phyloP scores from a whole-genome alignment of 2,329 filamentous ascomycete genomes.

The Pseudopithomyces chartarum region DNA sequence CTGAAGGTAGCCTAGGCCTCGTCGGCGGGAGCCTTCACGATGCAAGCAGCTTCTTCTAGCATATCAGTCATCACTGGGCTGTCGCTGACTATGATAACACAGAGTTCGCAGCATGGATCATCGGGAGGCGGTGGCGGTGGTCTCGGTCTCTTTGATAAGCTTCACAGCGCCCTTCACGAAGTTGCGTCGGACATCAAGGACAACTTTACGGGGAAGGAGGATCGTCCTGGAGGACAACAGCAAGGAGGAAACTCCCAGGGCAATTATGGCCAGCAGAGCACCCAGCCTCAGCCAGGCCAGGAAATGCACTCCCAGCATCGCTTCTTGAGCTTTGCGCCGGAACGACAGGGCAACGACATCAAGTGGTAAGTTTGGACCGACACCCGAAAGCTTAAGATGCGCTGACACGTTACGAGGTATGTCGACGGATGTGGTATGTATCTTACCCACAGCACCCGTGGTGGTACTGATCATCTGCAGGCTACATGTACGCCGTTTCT shows the following conservation, averaged over 20 bases:
- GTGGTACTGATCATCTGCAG: conserved; percentile 14
- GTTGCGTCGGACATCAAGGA: conserved; percentile 58
- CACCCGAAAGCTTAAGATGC: background rate
- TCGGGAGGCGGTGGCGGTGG: conserved; percentile 41
- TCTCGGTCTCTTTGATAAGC: conserved; percentile 59
- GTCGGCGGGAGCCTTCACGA: background rate
- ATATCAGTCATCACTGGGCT: too few relatives aligned
- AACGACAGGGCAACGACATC: conserved; percentile 70
- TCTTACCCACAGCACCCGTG: background rate
- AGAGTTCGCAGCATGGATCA: conserved; percentile 32
- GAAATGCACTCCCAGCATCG: conserved; percentile 54
- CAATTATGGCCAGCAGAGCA: conserved; percentile 20
- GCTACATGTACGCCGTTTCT: conserved; percentile 83
- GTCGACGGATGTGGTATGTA: conserved; percentile 8
- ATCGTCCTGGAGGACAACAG: conserved; percentile 52
- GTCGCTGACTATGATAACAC: background rate
- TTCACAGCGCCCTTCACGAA: conserved; percentile 58
- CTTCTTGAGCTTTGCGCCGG: conserved; percentile 71
- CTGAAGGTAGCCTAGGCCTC: background rate
- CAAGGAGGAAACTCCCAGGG: conserved; percentile 26
- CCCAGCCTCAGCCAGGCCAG: conserved; percentile 34
- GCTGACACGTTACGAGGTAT: background rate
- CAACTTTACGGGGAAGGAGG: conserved; percentile 52
- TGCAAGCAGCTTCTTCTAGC: background rate
- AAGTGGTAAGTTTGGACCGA: conserved; percentile 86